Conservation (phyloP, 2,329 filamentous ascomycete genomes). For the Pseudogymnoascus sp. region DNA sequence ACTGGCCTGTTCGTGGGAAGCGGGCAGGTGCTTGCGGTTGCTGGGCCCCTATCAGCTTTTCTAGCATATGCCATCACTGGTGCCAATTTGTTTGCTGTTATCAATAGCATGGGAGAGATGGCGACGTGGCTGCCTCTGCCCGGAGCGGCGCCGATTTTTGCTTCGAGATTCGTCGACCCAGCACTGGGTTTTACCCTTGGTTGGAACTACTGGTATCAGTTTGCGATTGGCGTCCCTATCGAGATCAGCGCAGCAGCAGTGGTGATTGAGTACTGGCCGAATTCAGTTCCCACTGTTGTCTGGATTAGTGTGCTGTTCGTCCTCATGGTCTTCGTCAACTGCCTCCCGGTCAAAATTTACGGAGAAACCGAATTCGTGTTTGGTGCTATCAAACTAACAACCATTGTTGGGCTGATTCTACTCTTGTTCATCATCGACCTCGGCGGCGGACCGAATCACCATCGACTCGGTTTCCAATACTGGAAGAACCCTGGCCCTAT, state of each 20-base stretch:
- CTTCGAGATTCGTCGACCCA: constrained; percentile 46
- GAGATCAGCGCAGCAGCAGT: constrained; percentile 52
- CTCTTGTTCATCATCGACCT: constrained; percentile 49
- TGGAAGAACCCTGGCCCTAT: constrained; percentile 37
- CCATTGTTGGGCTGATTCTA: constrained; percentile 51
- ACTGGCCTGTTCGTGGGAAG: constrained; percentile 59
- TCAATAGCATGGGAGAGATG: constrained; percentile 51
- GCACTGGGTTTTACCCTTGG: constrained; percentile 19
- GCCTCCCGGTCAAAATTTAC: constrained; percentile 49
- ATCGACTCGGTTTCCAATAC: constrained; percentile 43
- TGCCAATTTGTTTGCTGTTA: constrained; percentile 45
- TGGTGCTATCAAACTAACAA: constrained; percentile 52
- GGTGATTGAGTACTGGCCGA: constrained; percentile 54
- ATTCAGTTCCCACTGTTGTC: constrained; percentile 43
- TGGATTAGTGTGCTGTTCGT: constrained; percentile 54
- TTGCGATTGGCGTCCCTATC: constrained; percentile 50
- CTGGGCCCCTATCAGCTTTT: constrained; percentile 60
- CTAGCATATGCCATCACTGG: constrained; percentile 59
- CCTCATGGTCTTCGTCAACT: constrained; percentile 48
- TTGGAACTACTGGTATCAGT: constrained; percentile 44
- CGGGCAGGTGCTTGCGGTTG: constrained; percentile 46
- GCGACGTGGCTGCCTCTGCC: constrained; percentile 47
- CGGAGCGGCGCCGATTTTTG: constrained; percentile 50
- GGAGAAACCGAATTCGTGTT: constrained; percentile 58
- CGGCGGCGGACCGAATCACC: constrained; percentile 46